These are phyloP conservation scores for Prunus mume DNA, from an alignment of 306 rosid species.

Conservation along the genomic window DNA sequence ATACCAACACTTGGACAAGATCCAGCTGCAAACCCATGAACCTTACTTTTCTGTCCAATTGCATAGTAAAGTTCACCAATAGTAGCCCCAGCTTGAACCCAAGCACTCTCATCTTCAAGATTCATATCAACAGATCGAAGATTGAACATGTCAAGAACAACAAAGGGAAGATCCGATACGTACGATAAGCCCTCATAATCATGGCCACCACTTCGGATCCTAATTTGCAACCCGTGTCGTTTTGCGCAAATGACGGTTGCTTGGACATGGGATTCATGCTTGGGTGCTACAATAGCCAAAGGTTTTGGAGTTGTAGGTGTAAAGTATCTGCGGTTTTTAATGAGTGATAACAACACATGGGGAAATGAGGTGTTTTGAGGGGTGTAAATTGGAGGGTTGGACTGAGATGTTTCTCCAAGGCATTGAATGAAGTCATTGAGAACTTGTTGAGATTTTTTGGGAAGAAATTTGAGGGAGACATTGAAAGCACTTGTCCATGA, in stretches of 20 bases:
- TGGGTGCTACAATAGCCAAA: constrained; percentile 15
- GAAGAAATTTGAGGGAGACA: not conserved
- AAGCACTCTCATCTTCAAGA: constrained; percentile 6
- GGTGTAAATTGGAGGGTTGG: constrained; percentile 21
- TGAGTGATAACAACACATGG: constrained; percentile 7
- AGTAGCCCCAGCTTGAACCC: constrained; percentile 37
- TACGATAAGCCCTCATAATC: constrained; percentile 13
- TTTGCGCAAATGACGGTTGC: constrained; percentile 20
- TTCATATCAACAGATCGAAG: constrained; percentile 21
- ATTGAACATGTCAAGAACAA: constrained; percentile 36
- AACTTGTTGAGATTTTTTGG: not conserved
- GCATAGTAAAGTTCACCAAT: constrained; percentile 34
- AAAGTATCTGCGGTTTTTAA: constrained; percentile 23
- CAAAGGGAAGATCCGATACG: constrained; percentile 19
- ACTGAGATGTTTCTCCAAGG: not conserved
- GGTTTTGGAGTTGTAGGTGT: constrained; percentile 33
- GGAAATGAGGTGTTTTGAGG: constrained; percentile 18
- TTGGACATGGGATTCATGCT: constrained; percentile 24
- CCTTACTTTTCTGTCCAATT: constrained; percentile 20
- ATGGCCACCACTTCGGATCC: constrained; percentile 45
- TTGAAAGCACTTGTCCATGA: not conserved
- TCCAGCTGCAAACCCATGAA: constrained; percentile 30
- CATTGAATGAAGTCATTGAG: constrained; percentile 7
- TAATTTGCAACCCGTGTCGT: constrained; percentile 8
- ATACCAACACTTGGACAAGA: constrained; percentile 19